phyloP scores from a whole-genome alignment of 495 filamentous ascomycete genomes.

The Lasiosphaeria miniovina region DNA sequence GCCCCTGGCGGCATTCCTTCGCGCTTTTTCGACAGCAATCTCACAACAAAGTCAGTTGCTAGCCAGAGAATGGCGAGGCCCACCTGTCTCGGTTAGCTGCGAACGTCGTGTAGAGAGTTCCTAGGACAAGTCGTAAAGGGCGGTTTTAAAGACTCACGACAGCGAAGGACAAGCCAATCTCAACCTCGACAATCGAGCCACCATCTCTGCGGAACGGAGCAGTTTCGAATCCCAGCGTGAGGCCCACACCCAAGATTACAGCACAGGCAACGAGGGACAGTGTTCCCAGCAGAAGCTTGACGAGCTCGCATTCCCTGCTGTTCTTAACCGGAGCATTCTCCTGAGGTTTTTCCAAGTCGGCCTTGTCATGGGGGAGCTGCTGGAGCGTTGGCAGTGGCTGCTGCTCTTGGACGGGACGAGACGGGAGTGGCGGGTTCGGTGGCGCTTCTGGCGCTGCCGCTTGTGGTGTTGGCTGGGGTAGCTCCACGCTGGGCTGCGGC shows the following conservation, averaged over 20 bases:
- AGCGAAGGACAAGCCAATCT: neutral
- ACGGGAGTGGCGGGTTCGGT: neutral
- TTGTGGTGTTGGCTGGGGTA: neutral
- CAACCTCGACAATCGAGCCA: neutral
- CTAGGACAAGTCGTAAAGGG: too few relatives aligned
- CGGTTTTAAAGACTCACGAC: neutral
- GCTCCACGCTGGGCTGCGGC: neutral
- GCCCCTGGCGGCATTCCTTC: slow-evolving; percentile 35
- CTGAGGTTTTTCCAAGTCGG: neutral
- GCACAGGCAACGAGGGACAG: slow-evolving; percentile 26
- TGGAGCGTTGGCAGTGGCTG: neutral
- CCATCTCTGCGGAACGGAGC: neutral
- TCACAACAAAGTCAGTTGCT: slow-evolving; percentile 34
- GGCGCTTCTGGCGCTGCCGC: neutral
- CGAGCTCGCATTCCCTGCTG: slow-evolving; percentile 26
- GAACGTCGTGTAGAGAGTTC: neutral
- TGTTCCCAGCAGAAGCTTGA: slow-evolving; percentile 31
- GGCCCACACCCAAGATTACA: slow-evolving; percentile 31
- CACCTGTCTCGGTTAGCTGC: slow-evolving; percentile 20
- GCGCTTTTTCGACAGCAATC: slow-evolving; percentile 20
- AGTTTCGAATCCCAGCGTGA: neutral
- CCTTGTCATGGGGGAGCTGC: neutral
- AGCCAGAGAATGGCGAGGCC: slow-evolving; percentile 36
- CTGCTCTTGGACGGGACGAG: neutral
- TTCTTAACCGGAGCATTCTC: neutral